These are phyloP conservation scores for Cercospora sesami DNA, from an alignment of 2,329 filamentous ascomycete genomes.

Conservation along the genomic window DNA sequence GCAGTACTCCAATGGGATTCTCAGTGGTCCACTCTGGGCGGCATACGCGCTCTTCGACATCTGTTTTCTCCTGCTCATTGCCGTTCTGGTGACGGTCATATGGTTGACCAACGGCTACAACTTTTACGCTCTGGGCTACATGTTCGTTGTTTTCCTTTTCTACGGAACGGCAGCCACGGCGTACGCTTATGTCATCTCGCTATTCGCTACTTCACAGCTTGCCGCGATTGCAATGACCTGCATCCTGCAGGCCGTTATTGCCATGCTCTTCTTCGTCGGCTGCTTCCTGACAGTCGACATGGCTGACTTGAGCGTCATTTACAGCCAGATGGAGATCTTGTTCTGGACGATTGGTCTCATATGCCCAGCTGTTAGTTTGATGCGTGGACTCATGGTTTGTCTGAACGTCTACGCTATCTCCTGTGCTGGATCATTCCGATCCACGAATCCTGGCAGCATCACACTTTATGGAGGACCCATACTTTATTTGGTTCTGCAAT, in stretches of 20 bases:
- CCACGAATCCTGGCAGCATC: constrained; percentile 67
- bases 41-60: constrained; percentile 81
- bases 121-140: constrained; percentile 20
- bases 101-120: constrained; percentile 43
- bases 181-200: constrained; percentile 74
- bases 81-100: constrained; percentile 65
- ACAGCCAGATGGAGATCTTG: constrained; percentile 52
- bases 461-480: constrained; percentile 78
- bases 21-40: constrained; percentile 75
- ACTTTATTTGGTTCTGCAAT: constrained; percentile 74
- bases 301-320: constrained; percentile 18
- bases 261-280: constrained; percentile 28
- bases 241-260: constrained; percentile 26
- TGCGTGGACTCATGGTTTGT: constrained; percentile 69
- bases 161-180: constrained; percentile 78
- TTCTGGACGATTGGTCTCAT: constrained; percentile 72
- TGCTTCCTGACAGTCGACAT: constrained; percentile 26
- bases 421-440: constrained; percentile 63
- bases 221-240: constrained; percentile 28
- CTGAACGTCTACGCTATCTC: constrained; percentile 79
- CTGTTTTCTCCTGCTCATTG: constrained; percentile 63
- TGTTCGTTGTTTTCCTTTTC: constrained; percentile 61
- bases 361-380: constrained; percentile 71
- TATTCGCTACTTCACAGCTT: constrained; percentile 56
- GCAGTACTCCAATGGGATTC: constrained; percentile 85